Conservation (phyloP, 306 rosid species). For the Quercus mongolica region DNA sequence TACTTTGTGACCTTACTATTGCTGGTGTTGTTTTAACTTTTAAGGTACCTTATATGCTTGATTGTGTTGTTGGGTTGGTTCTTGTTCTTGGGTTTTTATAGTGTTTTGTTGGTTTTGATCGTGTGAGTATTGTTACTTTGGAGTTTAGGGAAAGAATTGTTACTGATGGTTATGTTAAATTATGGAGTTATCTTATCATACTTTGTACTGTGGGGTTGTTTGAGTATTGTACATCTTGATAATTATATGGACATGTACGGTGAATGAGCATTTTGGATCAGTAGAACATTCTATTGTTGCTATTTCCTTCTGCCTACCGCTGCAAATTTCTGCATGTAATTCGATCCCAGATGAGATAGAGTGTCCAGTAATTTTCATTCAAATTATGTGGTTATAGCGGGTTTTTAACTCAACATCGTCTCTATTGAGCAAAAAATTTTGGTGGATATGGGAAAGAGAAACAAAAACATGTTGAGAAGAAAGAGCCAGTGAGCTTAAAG, state of each 20-base stretch:
- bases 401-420: no score
- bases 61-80: not conserved
- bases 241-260: not conserved
- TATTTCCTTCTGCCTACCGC: not conserved
- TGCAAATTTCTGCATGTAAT: no score
- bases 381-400: no score
- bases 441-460: not conserved
- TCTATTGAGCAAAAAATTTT: not conserved
- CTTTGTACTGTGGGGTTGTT: not conserved
- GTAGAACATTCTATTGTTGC: not conserved
- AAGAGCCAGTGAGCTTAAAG: not conserved
- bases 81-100: not conserved
- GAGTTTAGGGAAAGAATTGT: not conserved
- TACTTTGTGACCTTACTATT: not conserved
- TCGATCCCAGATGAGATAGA: no score
- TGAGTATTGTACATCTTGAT: not conserved
- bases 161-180: not conserved
- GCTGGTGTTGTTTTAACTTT: not conserved
- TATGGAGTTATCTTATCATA: not conserved
- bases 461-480: not conserved
- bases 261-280: not conserved
- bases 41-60: not conserved
- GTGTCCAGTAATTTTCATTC: no score
- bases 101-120: not conserved
- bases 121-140: not conserved